phyloP scores from a whole-genome alignment of 805 yeast genomes.

The Maudiozyma barnettii region DNA sequence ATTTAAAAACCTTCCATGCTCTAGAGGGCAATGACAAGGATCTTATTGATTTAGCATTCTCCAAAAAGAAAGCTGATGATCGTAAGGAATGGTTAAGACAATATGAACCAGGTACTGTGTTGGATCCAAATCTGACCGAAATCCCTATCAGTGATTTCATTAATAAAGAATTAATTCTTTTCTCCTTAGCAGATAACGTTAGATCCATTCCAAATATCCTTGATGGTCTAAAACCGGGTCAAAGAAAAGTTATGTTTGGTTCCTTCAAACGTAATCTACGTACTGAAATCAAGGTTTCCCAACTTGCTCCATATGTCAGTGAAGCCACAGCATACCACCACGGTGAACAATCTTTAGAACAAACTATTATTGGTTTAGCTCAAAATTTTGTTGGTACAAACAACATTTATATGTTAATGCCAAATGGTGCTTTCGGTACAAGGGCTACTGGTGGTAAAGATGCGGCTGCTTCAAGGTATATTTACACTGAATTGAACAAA shows the following conservation, averaged over 20 bases:
- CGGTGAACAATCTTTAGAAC: slow-evolving; percentile 81
- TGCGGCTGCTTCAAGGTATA: slow-evolving; percentile 96
- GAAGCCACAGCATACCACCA: slow-evolving; percentile 92
- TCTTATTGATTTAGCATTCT: slow-evolving; percentile 82
- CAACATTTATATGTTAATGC: slow-evolving; percentile 72
- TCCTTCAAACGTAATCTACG: slow-evolving; percentile 70
- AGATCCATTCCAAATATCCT: slow-evolving; percentile 90
- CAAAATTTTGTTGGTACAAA: slow-evolving; percentile 92
- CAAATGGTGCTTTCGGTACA: slow-evolving; percentile 94
- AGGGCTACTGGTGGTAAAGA: slow-evolving; percentile 97
- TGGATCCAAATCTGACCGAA: slow-evolving; percentile 63
- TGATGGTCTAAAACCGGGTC: slow-evolving; percentile 96
- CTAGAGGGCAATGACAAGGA: slow-evolving; percentile 69
- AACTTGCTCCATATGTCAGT: slow-evolving; percentile 79
- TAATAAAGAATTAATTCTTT: slow-evolving; percentile 87
- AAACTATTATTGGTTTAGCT: slow-evolving; percentile 87
- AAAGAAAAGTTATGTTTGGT: slow-evolving; percentile 84
- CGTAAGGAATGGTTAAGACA: slow-evolving; percentile 94
- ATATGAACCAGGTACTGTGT: slow-evolving; percentile 83
- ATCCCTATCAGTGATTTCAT: slow-evolving; percentile 92
- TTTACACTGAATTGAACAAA: slow-evolving; percentile 72
- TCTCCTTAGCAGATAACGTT: slow-evolving; percentile 93
- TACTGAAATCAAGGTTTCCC: slow-evolving; percentile 80
- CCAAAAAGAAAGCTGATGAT: slow-evolving; percentile 91
- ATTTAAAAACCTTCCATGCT: slow-evolving; percentile 75